Evolutionary conservation across 148 eudicot genomes (phyloP).

Genomic region (Simmondsia chinensis): DNA sequence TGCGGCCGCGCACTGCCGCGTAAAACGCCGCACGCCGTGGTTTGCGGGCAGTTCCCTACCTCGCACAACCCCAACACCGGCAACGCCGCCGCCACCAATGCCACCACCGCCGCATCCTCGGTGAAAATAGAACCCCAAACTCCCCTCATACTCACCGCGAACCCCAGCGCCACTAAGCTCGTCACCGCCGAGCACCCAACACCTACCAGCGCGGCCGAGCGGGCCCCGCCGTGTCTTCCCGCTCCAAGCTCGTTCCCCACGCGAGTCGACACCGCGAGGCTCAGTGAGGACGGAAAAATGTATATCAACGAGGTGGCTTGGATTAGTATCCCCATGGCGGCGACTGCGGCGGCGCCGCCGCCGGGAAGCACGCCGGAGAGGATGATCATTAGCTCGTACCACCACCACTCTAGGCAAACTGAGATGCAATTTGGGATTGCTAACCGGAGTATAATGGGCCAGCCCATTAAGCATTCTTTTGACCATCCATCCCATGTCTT

Average conservation of each 20-base stretch:
- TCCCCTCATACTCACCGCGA: conserved; percentile 24
- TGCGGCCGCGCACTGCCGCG: conserved; percentile 58
- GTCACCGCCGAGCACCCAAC: conserved; percentile 28
- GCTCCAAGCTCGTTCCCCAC: conserved; percentile 69
- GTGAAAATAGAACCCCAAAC: conserved; percentile 47
- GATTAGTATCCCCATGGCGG: conserved; percentile 60
- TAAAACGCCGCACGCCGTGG: conserved; percentile 53
- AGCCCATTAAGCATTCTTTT: conserved; percentile 26
- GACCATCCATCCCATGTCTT: conserved; percentile 41
- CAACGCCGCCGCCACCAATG: conserved; percentile 36
- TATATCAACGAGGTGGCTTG: conserved; percentile 57
- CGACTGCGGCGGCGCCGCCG: conserved; percentile 41
- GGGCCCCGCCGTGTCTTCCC: conserved; percentile 29
- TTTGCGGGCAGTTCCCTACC: conserved; percentile 75
- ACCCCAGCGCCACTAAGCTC: conserved; percentile 30
- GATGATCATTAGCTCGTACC: conserved; percentile 75
- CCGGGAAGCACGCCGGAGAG: conserved; percentile 34
- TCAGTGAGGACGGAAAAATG: conserved; percentile 51
- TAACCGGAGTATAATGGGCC: conserved; percentile 28
- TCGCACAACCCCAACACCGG: conserved; percentile 50
- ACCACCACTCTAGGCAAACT: conserved; percentile 83
- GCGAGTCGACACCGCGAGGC: conserved; percentile 42
- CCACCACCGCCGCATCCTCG: conserved; percentile 20
- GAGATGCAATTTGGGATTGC: conserved; percentile 56
- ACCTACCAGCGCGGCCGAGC: conserved; percentile 16